phyloP scores from a whole-genome alignment of 495 filamentous ascomycete genomes.

The Neurospora sp. region DNA sequence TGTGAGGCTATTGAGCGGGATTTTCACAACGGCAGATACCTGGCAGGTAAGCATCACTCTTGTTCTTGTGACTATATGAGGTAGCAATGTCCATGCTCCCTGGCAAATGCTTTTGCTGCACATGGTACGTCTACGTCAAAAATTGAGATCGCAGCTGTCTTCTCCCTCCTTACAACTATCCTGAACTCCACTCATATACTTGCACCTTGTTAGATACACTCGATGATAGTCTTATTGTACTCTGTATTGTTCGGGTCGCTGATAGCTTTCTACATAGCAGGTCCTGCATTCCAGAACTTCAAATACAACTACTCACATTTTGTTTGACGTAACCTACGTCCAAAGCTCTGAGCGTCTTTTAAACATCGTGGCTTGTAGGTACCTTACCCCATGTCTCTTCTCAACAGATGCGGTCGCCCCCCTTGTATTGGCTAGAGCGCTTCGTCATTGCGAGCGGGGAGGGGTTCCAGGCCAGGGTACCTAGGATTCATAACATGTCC shows the following conservation, averaged over 20 bases:
- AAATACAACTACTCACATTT: neutral
- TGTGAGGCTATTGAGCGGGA: neutral
- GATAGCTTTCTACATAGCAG: neutral
- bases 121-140: neutral
- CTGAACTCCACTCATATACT: neutral
- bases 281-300: neutral
- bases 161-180: neutral
- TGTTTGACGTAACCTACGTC: neutral
- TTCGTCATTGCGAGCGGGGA: neutral
- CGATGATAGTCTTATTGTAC: neutral
- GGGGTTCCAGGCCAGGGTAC: neutral
- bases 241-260: neutral
- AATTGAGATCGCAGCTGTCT: neutral
- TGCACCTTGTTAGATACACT: neutral
- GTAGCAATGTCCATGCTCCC: neutral
- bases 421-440: neutral
- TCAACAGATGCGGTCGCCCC: neutral
- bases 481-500: neutral
- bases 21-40: neutral
- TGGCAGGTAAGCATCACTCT: neutral
- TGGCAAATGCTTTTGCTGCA: neutral
- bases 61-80: neutral
- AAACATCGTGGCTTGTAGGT: neutral
- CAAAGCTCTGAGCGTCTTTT: neutral
- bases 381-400: neutral